Percentiles rank a stretch among this genome's conserved stretches.
Evolutionary conservation across 2,329 filamentous ascomycete species (phyloP).

Genomic region (Xylariaceae sp.): DNA sequence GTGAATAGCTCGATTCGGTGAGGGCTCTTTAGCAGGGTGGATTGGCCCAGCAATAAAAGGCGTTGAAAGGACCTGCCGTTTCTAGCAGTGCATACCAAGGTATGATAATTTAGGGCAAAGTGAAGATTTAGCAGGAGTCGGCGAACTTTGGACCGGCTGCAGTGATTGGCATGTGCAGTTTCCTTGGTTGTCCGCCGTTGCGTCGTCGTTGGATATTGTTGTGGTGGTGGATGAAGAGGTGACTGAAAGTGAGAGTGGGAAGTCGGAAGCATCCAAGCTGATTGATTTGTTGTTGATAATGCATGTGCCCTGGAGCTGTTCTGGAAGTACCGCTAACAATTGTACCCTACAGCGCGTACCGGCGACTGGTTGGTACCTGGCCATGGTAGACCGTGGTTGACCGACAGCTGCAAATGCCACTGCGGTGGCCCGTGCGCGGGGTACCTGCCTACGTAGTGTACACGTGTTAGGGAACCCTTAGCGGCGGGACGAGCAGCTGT

Average conservation of each 20-base stretch:
- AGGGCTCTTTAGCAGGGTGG: neutral
- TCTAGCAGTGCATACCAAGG: too few relatives aligned
- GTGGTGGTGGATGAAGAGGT: neutral
- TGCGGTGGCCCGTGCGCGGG: too few relatives aligned
- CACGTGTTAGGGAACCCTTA: too few relatives aligned
- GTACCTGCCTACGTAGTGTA: too few relatives aligned
- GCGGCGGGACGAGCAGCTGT: too few relatives aligned
- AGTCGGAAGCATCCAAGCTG: neutral
- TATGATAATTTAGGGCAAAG: too few relatives aligned
- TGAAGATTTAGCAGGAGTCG: too few relatives aligned
- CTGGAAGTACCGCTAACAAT: neutral
- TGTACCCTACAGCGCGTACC: too few relatives aligned
- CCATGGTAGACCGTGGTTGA: too few relatives aligned
- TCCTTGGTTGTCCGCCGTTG: neutral
- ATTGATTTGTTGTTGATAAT: conserved; percentile 5
- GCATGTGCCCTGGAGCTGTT: neutral
- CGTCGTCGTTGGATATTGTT: neutral
- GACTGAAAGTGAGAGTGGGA: neutral
- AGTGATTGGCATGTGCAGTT: conserved; percentile 6
- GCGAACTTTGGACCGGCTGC: neutral
- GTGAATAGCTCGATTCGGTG: neutral
- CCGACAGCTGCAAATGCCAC: too few relatives aligned
- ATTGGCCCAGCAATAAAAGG: neutral
- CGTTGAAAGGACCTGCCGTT: too few relatives aligned
- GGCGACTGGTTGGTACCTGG: too few relatives aligned